Evolutionary conservation across 2,329 filamentous ascomycete species (phyloP).

Genomic region (Hypoxylon sp.): DNA sequence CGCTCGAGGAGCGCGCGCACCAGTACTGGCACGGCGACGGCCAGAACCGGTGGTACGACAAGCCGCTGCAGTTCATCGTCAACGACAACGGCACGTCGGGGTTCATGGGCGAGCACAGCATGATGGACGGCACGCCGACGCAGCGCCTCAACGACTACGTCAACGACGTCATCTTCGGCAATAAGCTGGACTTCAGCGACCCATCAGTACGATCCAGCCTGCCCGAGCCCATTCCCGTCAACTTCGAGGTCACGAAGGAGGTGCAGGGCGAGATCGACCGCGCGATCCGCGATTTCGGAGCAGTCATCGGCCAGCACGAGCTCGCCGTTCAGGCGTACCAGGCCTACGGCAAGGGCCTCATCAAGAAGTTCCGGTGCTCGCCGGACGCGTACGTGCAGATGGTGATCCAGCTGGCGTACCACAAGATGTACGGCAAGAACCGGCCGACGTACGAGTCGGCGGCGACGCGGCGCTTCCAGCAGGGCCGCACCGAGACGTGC

Average conservation of each 20-base stretch:
- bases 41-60: conserved; percentile 96
- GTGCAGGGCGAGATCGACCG: conserved; percentile 82
- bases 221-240: conserved; percentile 80
- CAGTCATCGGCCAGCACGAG: conserved; percentile 88
- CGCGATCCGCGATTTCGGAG: conserved; percentile 81
- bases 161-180: conserved; percentile 90
- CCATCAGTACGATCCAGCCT: conserved; percentile 82
- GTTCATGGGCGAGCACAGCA: conserved; percentile 98
- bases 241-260: conserved; percentile 81
- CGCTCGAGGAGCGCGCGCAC: conserved; percentile 92
- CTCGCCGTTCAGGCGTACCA: conserved; percentile 95
- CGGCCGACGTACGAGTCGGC: conserved; percentile 98
- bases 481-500: conserved; percentile 95
- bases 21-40: conserved; percentile 99
- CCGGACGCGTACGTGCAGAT: conserved; percentile 98
- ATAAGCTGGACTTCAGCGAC: conserved; percentile 91
- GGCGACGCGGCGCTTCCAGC: conserved; percentile 93
- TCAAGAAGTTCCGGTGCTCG: conserved; percentile 99
- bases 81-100: conserved; percentile 98
- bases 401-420: conserved; percentile 97
- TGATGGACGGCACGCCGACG: conserved; percentile 99
- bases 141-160: conserved; percentile 96
- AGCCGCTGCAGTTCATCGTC: conserved; percentile 96
- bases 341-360: conserved; percentile 96
- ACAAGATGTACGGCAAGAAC: conserved; percentile 99